Conservation (phyloP, 352 stramenopile genomes). For the Phytophthora kernoviae region DNA sequence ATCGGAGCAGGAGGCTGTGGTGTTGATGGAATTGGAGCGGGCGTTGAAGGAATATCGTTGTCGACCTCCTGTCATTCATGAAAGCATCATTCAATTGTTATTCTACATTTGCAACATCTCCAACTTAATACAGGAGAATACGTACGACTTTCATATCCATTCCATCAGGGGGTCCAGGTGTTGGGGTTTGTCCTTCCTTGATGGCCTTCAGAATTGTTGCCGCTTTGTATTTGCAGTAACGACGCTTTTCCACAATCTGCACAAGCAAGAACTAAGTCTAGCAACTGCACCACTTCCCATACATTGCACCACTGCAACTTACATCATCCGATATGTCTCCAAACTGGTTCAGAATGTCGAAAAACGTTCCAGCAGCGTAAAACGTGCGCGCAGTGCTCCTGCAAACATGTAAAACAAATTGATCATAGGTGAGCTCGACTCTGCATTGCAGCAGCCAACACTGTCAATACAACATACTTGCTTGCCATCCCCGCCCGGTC, state of each 20-base stretch:
- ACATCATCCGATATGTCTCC: slow-evolving; percentile 83
- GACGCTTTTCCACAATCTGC: slow-evolving; percentile 86
- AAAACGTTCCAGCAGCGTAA: slow-evolving; percentile 96
- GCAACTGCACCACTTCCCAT: slow-evolving; percentile 5
- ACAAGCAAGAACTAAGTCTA: neutral
- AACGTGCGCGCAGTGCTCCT: slow-evolving; percentile 95
- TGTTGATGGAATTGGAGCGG: slow-evolving; percentile 1
- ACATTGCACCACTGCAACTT: slow-evolving; percentile 8
- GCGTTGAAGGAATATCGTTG: slow-evolving; percentile 14
- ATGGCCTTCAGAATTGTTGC: slow-evolving; percentile 96
- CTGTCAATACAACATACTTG: slow-evolving; percentile 61
- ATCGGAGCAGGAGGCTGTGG: slow-evolving; percentile 24
- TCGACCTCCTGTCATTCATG: slow-evolving; percentile 15
- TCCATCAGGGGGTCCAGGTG: slow-evolving; percentile 78
- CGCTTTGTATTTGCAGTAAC: slow-evolving; percentile 97
- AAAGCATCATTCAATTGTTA: slow-evolving; percentile 1
- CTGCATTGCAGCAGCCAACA: neutral
- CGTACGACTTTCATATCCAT: slow-evolving; percentile 42
- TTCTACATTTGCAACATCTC: neutral
- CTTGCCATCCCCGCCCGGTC: slow-evolving; percentile 89
- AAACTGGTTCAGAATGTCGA: slow-evolving; percentile 97
- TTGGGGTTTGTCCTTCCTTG: slow-evolving; percentile 89
- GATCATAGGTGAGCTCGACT: slow-evolving; percentile 5
- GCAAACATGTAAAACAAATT: slow-evolving; percentile 1
- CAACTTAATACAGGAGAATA: neutral